Evolutionary conservation across 257 asterid genomes (phyloP).

Genomic region (Scutellaria galericulata): DNA sequence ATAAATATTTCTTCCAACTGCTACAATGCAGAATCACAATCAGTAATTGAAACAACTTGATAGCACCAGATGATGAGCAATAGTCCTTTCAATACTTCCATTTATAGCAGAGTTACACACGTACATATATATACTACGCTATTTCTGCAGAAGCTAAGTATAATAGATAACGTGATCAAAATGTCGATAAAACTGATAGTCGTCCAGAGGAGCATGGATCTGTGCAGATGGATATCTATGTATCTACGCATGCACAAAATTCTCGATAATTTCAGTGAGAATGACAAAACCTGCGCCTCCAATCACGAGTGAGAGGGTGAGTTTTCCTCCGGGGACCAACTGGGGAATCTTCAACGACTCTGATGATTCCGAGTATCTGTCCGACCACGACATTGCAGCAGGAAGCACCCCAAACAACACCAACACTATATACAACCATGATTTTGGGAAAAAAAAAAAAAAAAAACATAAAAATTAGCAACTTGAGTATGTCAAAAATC

Average conservation of each 20-base stretch:
- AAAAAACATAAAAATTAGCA: not conserved
- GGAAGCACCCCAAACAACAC: conserved; percentile 87
- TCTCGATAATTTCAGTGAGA: conserved; percentile 61
- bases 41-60: no score
- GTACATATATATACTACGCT: no score
- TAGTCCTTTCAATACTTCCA: no score
- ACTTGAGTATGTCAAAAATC: not conserved
- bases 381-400: conserved; percentile 94
- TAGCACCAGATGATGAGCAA: no score
- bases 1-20: no score
- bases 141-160: no score
- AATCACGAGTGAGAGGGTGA: conserved; percentile 69
- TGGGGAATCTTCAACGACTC: conserved; percentile 44
- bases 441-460: not conserved
- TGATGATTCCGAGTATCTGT: conserved; percentile 54
- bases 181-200: not conserved
- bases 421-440: conserved; percentile 54
- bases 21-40: no score
- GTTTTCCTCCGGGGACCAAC: conserved; percentile 83
- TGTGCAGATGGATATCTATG: not conserved
- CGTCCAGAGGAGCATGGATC: no score
- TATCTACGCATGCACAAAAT: conserved; percentile 45
- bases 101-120: no score
- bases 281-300: conserved; percentile 78
- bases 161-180: not conserved